phyloP scores from a whole-genome alignment of 768 basidiomycete genomes.

The Ramaria rubella region DNA sequence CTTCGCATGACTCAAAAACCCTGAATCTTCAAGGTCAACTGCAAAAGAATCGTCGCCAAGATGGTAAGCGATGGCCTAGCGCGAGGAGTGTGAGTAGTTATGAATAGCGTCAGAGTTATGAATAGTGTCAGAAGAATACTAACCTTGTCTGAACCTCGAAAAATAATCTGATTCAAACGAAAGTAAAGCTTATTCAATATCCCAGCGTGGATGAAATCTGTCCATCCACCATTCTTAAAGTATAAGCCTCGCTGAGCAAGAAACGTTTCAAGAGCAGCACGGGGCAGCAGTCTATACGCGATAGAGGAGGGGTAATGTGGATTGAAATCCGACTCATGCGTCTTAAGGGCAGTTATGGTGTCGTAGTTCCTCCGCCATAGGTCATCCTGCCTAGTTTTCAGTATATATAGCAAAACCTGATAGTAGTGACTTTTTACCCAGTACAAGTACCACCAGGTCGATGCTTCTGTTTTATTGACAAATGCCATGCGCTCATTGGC shows the following conservation, averaged over 20 bases:
- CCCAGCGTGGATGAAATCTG: slow-evolving; percentile 53
- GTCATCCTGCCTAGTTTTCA: slow-evolving; percentile 48
- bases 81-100: slow-evolving; percentile 12
- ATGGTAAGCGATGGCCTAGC: slow-evolving; percentile 57
- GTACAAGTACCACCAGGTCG: slow-evolving; percentile 75
- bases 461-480: slow-evolving; percentile 42
- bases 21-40: slow-evolving; percentile 60
- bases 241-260: slow-evolving; percentile 55
- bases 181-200: slow-evolving; percentile 69
- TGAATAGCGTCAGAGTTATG: too few relatives aligned
- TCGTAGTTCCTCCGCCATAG: slow-evolving; percentile 65
- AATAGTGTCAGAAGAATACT: slow-evolving; percentile 14
- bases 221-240: slow-evolving; percentile 36
- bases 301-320: slow-evolving; percentile 67
- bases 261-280: slow-evolving; percentile 58
- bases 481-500: slow-evolving; percentile 48
- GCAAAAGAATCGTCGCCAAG: slow-evolving; percentile 43
- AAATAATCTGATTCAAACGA: slow-evolving; percentile 62
- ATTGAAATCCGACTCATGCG: slow-evolving; percentile 55
- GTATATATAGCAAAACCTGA: too few relatives aligned
- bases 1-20: slow-evolving; percentile 41
- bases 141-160: slow-evolving; percentile 46
- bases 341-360: slow-evolving; percentile 43
- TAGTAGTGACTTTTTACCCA: slow-evolving; percentile 44
- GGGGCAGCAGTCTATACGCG: slow-evolving; percentile 62